phyloP scores from a whole-genome alignment of 805 yeast genomes.

The Saccharomycopsis lassenensis region DNA sequence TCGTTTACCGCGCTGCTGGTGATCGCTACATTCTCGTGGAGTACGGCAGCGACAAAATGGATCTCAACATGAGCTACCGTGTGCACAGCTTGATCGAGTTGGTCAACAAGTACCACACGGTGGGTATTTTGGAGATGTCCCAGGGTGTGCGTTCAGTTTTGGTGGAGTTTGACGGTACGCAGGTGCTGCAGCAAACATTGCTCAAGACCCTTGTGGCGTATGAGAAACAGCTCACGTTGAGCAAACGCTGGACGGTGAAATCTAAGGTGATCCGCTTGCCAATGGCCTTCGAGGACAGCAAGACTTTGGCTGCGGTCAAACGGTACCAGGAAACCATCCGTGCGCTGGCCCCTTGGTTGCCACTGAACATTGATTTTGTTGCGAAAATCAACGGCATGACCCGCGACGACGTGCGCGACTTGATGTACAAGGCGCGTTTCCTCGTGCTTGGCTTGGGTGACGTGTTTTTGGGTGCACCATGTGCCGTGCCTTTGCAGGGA shows the following conservation, averaged over 20 bases:
- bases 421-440: constrained; percentile 83
- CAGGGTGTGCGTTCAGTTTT: constrained; percentile 94
- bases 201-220: constrained; percentile 57
- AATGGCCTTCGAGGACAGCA: constrained; percentile 91
- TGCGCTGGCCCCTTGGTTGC: constrained; percentile 92
- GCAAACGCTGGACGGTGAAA: constrained; percentile 75
- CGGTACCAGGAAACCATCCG: constrained; percentile 92
- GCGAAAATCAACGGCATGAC: constrained; percentile 77
- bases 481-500: constrained; percentile 89
- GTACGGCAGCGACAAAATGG: constrained; percentile 84
- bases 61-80: constrained; percentile 74
- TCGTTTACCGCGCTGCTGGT: constrained; percentile 92
- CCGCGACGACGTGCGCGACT: constrained; percentile 65
- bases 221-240: constrained; percentile 64
- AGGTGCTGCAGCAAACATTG: constrained; percentile 50
- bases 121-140: constrained; percentile 89
- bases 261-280: constrained; percentile 81
- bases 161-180: constrained; percentile 64
- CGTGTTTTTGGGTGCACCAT: constrained; percentile 95
- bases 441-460: constrained; percentile 94
- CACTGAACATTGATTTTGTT: constrained; percentile 92
- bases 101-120: constrained; percentile 52
- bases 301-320: constrained; percentile 79
- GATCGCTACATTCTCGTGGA: constrained; percentile 87
- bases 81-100: constrained; percentile 71